These are phyloP conservation scores for Jaltomata sinuosa DNA, from an alignment of 257 asterid genomes.

Conservation along the genomic window DNA sequence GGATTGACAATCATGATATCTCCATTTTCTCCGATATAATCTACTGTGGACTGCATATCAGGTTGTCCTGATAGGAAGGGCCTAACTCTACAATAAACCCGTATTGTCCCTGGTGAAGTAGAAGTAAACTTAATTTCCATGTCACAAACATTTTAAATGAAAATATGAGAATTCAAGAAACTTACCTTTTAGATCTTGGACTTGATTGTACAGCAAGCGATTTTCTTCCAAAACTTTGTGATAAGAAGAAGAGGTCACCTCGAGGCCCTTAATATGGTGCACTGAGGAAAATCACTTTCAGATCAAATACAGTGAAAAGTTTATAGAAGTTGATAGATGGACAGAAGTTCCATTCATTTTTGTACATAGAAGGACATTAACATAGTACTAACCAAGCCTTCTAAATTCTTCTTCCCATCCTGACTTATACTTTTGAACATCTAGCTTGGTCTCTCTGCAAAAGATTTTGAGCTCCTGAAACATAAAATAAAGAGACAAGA, in stretches of 20 bases:
- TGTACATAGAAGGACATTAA: not conserved
- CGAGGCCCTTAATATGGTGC: conserved; percentile 61
- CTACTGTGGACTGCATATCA: conserved; percentile 65
- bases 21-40: conserved; percentile 88
- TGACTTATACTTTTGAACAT: conserved; percentile 39
- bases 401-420: conserved; percentile 59
- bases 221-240: conserved; percentile 83
- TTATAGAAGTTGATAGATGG: not conserved
- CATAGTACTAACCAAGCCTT: conserved; percentile 50
- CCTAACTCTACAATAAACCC: conserved; percentile 85
- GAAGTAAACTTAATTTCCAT: not conserved
- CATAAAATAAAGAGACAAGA: not conserved
- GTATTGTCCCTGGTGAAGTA: conserved; percentile 52
- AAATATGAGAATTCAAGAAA: not conserved
- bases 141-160: not conserved
- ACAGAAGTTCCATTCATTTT: not conserved
- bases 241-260: conserved; percentile 62
- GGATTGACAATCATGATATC: conserved; percentile 80
- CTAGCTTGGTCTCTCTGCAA: conserved; percentile 43
- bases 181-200: conserved; percentile 86
- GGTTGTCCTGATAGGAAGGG: conserved; percentile 59
- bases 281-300: conserved; percentile 26
- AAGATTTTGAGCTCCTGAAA: conserved; percentile 62
- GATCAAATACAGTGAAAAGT: not conserved
- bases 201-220: conserved; percentile 79